Evolutionary conservation across 2,329 filamentous ascomycete species (phyloP).

Genomic region (Cryphonectria carpinicola): DNA sequence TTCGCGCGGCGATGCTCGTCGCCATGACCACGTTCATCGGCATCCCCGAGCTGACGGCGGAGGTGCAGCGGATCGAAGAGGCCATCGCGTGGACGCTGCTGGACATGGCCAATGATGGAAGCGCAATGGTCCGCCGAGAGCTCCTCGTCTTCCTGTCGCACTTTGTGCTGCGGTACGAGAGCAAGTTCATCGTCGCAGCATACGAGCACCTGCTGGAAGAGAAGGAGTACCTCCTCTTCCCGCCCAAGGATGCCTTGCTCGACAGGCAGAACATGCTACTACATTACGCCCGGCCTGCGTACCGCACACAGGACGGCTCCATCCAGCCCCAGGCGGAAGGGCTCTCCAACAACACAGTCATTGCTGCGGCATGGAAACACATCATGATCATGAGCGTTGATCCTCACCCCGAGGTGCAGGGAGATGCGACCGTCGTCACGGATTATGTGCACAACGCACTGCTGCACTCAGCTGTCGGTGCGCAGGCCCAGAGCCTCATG

Average conservation of each 20-base stretch:
- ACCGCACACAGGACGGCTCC: slow-evolving; percentile 60
- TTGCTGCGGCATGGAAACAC: slow-evolving; percentile 93
- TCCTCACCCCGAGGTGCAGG: slow-evolving; percentile 89
- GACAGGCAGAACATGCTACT: slow-evolving; percentile 63
- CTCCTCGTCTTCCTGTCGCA: slow-evolving; percentile 91
- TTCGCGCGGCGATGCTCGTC: slow-evolving; percentile 89
- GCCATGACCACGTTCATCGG: slow-evolving; percentile 93
- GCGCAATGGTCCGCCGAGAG: slow-evolving; percentile 91
- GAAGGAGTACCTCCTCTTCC: slow-evolving; percentile 66
- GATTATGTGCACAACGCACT: slow-evolving; percentile 83
- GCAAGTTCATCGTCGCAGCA: slow-evolving; percentile 87
- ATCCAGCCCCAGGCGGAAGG: slow-evolving; percentile 61
- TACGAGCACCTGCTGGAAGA: slow-evolving; percentile 91
- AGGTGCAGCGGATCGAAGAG: slow-evolving; percentile 89
- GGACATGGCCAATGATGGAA: slow-evolving; percentile 91
- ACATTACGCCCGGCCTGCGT: slow-evolving; percentile 61
- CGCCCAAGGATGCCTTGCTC: slow-evolving; percentile 58
- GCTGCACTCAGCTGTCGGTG: slow-evolving; percentile 75
- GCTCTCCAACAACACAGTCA: slow-evolving; percentile 84
- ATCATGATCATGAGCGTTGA: slow-evolving; percentile 89
- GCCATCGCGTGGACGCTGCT: slow-evolving; percentile 86
- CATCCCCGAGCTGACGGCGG: slow-evolving; percentile 88
- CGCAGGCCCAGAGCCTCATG: slow-evolving; percentile 71
- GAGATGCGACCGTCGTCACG: slow-evolving; percentile 81
- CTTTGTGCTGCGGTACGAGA: slow-evolving; percentile 88